These are phyloP conservation scores for Wickerhamomyces canadensis DNA, from an alignment of 805 yeast species.

Conservation along the genomic window DNA sequence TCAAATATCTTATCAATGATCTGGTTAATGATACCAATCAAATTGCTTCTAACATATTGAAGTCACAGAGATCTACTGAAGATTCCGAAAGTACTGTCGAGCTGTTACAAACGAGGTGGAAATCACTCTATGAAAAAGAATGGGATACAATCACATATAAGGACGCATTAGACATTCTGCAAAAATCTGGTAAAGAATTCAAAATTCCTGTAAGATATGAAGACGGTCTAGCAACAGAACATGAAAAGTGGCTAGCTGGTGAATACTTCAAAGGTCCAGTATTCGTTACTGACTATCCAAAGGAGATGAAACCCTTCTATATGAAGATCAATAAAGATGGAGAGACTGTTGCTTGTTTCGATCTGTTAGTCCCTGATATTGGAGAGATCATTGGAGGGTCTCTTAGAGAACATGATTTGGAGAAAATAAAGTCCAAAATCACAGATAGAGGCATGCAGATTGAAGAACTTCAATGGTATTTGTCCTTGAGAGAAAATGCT, in stretches of 20 bases:
- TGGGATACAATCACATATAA: constrained; percentile 76
- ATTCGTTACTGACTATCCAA: constrained; percentile 87
- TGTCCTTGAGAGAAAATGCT: constrained; percentile 68
- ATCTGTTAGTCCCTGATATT: constrained; percentile 79
- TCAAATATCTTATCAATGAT: constrained; percentile 41
- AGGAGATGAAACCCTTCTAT: constrained; percentile 77
- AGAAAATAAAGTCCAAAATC: constrained; percentile 44
- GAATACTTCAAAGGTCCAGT: constrained; percentile 65
- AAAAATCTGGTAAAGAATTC: constrained; percentile 28
- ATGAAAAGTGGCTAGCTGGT: constrained; percentile 88
- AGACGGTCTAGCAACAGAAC: constrained; percentile 70
- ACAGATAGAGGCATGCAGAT: constrained; percentile 47
- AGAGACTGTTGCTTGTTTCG: constrained; percentile 83
- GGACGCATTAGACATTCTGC: constrained; percentile 60
- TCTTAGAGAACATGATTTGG: constrained; percentile 69
- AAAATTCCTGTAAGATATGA: constrained; percentile 58
- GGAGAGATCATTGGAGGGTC: constrained; percentile 97
- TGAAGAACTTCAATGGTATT: constrained; percentile 69
- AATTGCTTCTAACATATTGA: constrained; percentile 15
- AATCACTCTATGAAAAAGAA: constrained; percentile 33
- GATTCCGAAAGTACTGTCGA: constrained; percentile 30
- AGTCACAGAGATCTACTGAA: constrained; percentile 33
- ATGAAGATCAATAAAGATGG: constrained; percentile 56
- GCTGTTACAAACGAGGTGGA: constrained; percentile 47
- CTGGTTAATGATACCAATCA: constrained; percentile 24